Conservation (phyloP, 2,329 filamentous ascomycete species). For the Epichloe festucae region DNA sequence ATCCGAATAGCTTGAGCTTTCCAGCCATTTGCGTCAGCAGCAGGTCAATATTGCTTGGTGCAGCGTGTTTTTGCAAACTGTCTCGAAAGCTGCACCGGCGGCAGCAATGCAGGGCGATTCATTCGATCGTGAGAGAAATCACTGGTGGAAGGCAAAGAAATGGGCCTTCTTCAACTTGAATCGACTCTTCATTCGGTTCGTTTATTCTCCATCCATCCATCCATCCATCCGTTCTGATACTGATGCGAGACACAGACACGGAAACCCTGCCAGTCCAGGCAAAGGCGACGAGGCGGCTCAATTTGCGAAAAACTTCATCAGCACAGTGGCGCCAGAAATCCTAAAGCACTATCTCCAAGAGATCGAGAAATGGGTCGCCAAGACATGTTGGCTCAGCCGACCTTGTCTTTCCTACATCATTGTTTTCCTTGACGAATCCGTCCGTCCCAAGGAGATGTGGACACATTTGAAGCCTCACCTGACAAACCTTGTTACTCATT, state of each 20-base stretch:
- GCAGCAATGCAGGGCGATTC: slow-evolving; percentile 71
- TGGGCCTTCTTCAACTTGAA: slow-evolving; percentile 98
- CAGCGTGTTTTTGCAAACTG: slow-evolving; percentile 81
- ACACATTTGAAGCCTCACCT: slow-evolving; percentile 84
- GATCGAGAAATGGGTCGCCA: slow-evolving; percentile 95
- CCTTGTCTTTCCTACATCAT: slow-evolving; percentile 87
- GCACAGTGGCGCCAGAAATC: slow-evolving; percentile 88
- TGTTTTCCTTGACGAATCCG: slow-evolving; percentile 91
- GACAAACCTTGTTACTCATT: slow-evolving; percentile 82
- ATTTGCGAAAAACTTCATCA: slow-evolving; percentile 83
- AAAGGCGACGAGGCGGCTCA: slow-evolving; percentile 64
- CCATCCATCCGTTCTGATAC: neutral
- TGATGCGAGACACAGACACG: slow-evolving; percentile 49
- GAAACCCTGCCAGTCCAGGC: slow-evolving; percentile 66
- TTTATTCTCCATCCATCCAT: neutral
- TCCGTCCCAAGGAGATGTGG: slow-evolving; percentile 97
- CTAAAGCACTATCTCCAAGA: slow-evolving; percentile 87
- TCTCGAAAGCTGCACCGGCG: slow-evolving; percentile 71
- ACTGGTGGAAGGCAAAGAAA: slow-evolving; percentile 99
- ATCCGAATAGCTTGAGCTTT: slow-evolving; percentile 63
- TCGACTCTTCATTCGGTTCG: slow-evolving; percentile 78
- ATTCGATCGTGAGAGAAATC: slow-evolving; percentile 79
- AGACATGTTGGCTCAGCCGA: slow-evolving; percentile 88
- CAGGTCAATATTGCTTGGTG: slow-evolving; percentile 89
- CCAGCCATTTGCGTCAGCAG: slow-evolving; percentile 62